phyloP scores from a whole-genome alignment of 2,329 filamentous ascomycete species.

The Talaromyces islandicus region DNA sequence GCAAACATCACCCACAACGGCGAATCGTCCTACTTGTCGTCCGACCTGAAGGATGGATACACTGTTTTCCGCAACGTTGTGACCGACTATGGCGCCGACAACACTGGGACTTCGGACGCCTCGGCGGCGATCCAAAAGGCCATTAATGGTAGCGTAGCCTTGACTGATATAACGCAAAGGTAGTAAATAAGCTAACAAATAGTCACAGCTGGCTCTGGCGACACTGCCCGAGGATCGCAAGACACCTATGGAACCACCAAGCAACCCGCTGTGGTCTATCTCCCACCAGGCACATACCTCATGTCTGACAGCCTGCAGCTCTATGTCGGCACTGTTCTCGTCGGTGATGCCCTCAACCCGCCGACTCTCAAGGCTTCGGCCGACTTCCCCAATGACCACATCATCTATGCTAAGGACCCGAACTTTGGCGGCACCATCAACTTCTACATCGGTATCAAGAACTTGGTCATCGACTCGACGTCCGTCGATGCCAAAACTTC shows the following conservation, averaged over 20 bases:
- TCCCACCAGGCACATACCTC: slow-evolving; percentile 22
- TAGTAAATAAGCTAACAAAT: background rate
- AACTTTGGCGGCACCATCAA: slow-evolving; percentile 18
- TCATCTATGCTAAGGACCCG: slow-evolving; percentile 22
- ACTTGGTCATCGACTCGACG: slow-evolving; percentile 26
- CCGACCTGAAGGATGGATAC: slow-evolving; percentile 22
- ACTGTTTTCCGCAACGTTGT: slow-evolving; percentile 33
- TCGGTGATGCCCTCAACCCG: slow-evolving; percentile 25
- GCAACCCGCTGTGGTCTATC: slow-evolving; percentile 22
- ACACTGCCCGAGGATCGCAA: slow-evolving; percentile 18
- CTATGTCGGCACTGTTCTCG: slow-evolving; percentile 25
- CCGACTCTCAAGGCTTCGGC: slow-evolving; percentile 22
- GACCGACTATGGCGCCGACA: slow-evolving; percentile 26
- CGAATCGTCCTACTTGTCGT: slow-evolving; percentile 21
- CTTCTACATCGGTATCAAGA: slow-evolving; percentile 28
- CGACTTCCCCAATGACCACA: slow-evolving; percentile 20
- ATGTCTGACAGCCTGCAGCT: slow-evolving; percentile 20
- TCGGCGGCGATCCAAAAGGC: slow-evolving; percentile 23
- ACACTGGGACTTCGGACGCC: slow-evolving; percentile 25
- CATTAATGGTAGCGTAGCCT: slow-evolving; percentile 18
- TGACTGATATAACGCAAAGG: background rate
- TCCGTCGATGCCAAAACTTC: slow-evolving; percentile 13
- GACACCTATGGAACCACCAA: slow-evolving; percentile 23
- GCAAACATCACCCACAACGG: slow-evolving; percentile 24
- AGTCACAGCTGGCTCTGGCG: slow-evolving; percentile 17